Evolutionary conservation across 352 stramenopile species (phyloP).

Genomic region (Phytophthora rubi): DNA sequence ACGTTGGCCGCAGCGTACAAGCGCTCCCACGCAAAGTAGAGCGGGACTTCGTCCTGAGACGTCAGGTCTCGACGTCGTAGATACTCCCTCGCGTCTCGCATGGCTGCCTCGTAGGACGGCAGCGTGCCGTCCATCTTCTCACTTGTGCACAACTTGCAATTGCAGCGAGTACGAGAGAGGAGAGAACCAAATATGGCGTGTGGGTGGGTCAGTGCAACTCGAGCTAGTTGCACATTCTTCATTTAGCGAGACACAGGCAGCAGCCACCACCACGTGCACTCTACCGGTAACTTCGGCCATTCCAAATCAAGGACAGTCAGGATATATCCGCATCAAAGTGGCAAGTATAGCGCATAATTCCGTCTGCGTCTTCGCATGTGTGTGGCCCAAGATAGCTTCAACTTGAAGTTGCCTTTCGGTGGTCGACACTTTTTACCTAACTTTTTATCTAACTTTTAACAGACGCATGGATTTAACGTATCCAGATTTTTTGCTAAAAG

Average conservation of each 20-base stretch:
- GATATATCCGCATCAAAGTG: conserved; percentile 5
- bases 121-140: conserved; percentile 29
- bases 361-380: conserved; percentile 17
- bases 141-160: neutral
- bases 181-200: conserved; percentile 33
- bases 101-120: conserved; percentile 47
- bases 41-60: conserved; percentile 54
- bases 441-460: neutral
- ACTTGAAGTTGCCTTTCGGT: conserved; percentile 34
- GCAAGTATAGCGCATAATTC: conserved; percentile 4
- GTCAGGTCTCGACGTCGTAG: conserved; percentile 49
- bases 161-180: neutral
- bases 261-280: conserved; percentile 10
- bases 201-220: neutral
- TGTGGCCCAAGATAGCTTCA: conserved; percentile 29
- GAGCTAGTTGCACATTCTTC: conserved; percentile 9
- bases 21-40: conserved; percentile 66
- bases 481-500: neutral
- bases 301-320: conserved; percentile 29
- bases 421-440: conserved; percentile 16
- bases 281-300: conserved; percentile 7
- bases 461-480: conserved; percentile 2
- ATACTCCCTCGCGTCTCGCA: conserved; percentile 40
- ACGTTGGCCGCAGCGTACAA: conserved; percentile 53
- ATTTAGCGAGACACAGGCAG: conserved; percentile 21